These are phyloP conservation scores for Raffaelea arxii DNA, from an alignment of 2,329 filamentous ascomycete species.

Conservation along the genomic window DNA sequence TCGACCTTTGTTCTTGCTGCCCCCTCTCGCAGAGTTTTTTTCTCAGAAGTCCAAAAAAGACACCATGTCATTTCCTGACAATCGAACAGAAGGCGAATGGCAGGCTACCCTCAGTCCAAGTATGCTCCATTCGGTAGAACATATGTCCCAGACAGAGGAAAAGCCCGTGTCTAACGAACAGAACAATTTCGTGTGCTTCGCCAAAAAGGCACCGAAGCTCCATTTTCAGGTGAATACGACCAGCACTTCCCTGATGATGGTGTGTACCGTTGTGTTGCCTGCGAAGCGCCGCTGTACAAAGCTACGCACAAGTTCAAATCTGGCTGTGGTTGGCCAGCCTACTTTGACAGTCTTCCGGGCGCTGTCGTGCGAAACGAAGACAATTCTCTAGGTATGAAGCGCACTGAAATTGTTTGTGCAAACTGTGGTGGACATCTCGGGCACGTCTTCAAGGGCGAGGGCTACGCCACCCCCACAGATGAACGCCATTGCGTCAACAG, in stretches of 20 bases:
- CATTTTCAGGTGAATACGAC: slow-evolving; percentile 75
- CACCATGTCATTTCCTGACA: slow-evolving; percentile 63
- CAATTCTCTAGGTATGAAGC: slow-evolving; percentile 64
- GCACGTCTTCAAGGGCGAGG: slow-evolving; percentile 87
- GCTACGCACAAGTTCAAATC: slow-evolving; percentile 93
- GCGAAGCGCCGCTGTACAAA: slow-evolving; percentile 80
- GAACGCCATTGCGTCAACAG: slow-evolving; percentile 98
- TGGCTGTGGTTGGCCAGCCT: slow-evolving; percentile 95
- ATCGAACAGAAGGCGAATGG: slow-evolving; percentile 81
- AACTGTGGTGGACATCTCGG: slow-evolving; percentile 91
- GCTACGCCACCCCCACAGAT: slow-evolving; percentile 75
- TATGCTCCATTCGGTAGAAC: slow-evolving; percentile 16
- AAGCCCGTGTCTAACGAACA: slow-evolving; percentile 24
- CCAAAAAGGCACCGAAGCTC: slow-evolving; percentile 80
- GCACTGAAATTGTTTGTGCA: slow-evolving; percentile 88
- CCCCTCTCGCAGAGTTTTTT: too few relatives aligned
- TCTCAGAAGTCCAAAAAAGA: slow-evolving; percentile 33
- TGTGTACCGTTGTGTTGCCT: slow-evolving; percentile 81
- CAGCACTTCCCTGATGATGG: slow-evolving; percentile 70
- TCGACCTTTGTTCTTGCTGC: too few relatives aligned
- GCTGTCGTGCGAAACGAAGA: slow-evolving; percentile 80
- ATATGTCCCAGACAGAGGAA: not conserved
- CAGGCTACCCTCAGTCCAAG: slow-evolving; percentile 63
- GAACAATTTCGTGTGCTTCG: slow-evolving; percentile 94
- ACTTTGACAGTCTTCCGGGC: slow-evolving; percentile 89